These are phyloP conservation scores for Micromonas commoda DNA, from an alignment of 139 green algal genomes.

Conservation along the genomic window DNA sequence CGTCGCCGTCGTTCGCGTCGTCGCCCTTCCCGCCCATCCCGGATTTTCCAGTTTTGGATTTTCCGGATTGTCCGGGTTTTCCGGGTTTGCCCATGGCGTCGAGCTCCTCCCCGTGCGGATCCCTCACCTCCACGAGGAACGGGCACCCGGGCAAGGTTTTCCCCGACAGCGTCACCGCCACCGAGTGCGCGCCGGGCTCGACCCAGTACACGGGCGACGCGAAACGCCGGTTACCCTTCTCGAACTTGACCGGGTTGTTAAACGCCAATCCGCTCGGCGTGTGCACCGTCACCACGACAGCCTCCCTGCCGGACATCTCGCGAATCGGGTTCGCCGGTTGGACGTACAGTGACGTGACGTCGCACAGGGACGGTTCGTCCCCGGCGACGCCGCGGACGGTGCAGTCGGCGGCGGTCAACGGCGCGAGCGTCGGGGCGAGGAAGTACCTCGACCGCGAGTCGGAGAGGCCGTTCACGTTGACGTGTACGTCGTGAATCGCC, in stretches of 20 bases:
- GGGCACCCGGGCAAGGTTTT: conserved; percentile 1
- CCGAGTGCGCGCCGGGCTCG: neutral
- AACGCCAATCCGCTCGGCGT: neutral
- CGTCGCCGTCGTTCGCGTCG: too few species aligned
- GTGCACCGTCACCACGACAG: neutral
- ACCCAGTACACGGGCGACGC: conserved; percentile 2
- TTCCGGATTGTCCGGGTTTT: too few species aligned
- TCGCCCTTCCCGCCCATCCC: too few species aligned
- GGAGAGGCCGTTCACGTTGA: neutral
- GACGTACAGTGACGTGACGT: neutral
- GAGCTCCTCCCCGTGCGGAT: neutral
- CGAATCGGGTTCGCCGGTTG: conserved; percentile 13
- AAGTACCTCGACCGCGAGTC: neutral
- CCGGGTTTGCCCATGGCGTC: neutral
- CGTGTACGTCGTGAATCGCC: neutral
- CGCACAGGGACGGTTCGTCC: neutral
- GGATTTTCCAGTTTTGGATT: too few species aligned
- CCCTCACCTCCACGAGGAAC: conserved; percentile 5
- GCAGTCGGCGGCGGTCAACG: neutral
- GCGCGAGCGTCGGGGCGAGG: neutral
- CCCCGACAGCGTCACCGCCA: neutral
- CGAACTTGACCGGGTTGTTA: conserved; percentile 3
- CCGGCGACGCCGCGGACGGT: neutral
- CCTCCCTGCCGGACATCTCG: conserved; percentile 7
- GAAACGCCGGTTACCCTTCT: neutral